A percentile compares a stretch with the other conserved stretches of the same genome.
Evolutionary conservation across 352 stramenopile genomes (phyloP).

Genomic region (Aphanomyces invadans): DNA sequence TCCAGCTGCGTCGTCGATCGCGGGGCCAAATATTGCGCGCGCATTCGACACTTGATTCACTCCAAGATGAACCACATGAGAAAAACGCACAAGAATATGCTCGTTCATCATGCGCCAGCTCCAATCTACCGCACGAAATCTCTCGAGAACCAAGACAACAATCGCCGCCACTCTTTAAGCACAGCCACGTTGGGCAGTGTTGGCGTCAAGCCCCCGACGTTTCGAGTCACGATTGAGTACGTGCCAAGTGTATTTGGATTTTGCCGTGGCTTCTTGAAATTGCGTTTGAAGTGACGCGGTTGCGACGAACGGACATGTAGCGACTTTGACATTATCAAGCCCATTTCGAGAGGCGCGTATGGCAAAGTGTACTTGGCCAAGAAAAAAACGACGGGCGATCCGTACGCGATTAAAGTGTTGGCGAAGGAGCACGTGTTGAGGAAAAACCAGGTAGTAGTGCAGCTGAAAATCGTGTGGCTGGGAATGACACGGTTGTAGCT

Average conservation of each 20-base stretch:
- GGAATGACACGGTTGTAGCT: slow-evolving; percentile 36
- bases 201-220: neutral
- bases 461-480: neutral
- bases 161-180: neutral
- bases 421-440: slow-evolving; percentile 81
- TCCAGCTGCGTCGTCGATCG: slow-evolving; percentile 41
- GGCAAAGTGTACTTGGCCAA: slow-evolving; percentile 81
- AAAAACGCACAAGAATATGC: slow-evolving; percentile 68
- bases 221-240: slow-evolving; percentile 22
- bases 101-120: slow-evolving; percentile 43
- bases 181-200: neutral
- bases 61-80: slow-evolving; percentile 86
- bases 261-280: too few species aligned
- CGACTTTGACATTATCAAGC: slow-evolving; percentile 87
- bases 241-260: too few species aligned
- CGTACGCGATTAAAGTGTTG: slow-evolving; percentile 88
- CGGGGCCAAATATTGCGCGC: slow-evolving; percentile 46
- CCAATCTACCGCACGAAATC: slow-evolving; percentile 75
- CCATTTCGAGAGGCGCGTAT: slow-evolving; percentile 85
- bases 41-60: slow-evolving; percentile 64
- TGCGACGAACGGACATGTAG: neutral
- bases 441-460: slow-evolving; percentile 72
- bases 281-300: too few species aligned
- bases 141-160: slow-evolving; percentile 53
- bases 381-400: slow-evolving; percentile 82